These are phyloP conservation scores for Lipomyces sp. DNA, from an alignment of 805 yeast genomes.

Conservation along the genomic window DNA sequence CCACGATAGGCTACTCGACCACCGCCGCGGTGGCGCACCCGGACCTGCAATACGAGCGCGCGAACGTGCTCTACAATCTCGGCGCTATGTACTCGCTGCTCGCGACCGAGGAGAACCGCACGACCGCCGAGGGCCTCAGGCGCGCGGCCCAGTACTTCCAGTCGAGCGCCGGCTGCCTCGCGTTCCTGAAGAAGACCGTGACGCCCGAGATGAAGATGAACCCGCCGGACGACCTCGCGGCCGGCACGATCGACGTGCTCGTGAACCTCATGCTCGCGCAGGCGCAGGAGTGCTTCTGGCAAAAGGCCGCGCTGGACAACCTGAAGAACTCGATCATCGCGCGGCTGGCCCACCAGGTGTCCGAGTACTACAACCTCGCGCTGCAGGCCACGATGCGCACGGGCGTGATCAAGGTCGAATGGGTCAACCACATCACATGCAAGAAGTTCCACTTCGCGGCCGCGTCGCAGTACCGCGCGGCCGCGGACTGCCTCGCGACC, in stretches of 20 bases:
- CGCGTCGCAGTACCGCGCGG: constrained; percentile 63
- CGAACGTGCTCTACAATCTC: constrained; percentile 64
- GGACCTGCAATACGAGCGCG: constrained; percentile 57
- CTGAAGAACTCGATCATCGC: constrained; percentile 61
- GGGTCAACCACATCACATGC: constrained; percentile 58
- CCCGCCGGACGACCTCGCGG: constrained; percentile 49
- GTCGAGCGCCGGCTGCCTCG: constrained; percentile 65
- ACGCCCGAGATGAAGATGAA: constrained; percentile 30
- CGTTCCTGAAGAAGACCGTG: constrained; percentile 36
- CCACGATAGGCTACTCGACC: constrained; percentile 57
- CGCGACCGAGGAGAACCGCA: constrained; percentile 48
- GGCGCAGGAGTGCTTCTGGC: constrained; percentile 87
- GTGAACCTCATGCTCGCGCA: constrained; percentile 64
- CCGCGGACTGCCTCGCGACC: constrained; percentile 48
- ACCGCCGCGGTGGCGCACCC: constrained; percentile 44
- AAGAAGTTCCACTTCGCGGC: constrained; percentile 67
- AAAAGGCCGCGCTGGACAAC: constrained; percentile 52
- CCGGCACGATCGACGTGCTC: constrained; percentile 51
- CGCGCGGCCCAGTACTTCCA: constrained; percentile 64
- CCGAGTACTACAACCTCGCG: constrained; percentile 53
- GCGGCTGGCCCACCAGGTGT: constrained; percentile 60
- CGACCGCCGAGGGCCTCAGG: constrained; percentile 54
- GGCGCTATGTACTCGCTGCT: constrained; percentile 61
- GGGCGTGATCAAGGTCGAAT: constrained; percentile 54
- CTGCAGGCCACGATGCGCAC: constrained; percentile 46